phyloP scores from a whole-genome alignment of 192 early-diverging fungal genomes.

The Backusella tuberculispora region DNA sequence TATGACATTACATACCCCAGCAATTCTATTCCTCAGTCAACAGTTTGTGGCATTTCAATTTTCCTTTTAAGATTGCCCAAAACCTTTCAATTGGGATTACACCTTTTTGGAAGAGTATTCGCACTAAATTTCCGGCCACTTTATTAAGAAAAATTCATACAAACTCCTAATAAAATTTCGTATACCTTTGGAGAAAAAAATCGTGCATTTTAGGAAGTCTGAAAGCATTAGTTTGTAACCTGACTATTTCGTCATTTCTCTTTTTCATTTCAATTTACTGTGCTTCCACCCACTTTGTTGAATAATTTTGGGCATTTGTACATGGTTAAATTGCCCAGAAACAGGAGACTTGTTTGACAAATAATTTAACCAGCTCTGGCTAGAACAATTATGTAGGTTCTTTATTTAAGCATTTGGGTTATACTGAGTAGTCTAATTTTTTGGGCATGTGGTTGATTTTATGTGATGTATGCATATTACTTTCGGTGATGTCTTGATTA shows the following conservation, averaged over 20 bases:
- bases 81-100: too few species aligned
- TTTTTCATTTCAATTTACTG: neutral
- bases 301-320: neutral
- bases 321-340: neutral
- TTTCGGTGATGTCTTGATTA: neutral
- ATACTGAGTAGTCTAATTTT: neutral
- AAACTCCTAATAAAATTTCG: too few species aligned
- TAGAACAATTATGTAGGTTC: neutral
- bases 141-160: too few species aligned
- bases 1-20: too few species aligned
- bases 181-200: neutral
- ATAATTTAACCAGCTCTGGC: neutral
- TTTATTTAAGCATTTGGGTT: neutral
- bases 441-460: neutral
- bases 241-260: neutral
- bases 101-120: too few species aligned
- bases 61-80: too few species aligned
- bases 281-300: neutral
- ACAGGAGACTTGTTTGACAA: neutral
- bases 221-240: neutral
- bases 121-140: too few species aligned
- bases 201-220: neutral
- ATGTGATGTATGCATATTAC: neutral
- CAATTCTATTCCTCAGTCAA: too few species aligned
- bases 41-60: too few species aligned